These are phyloP conservation scores for Hericium erinaceus DNA, from an alignment of 768 basidiomycete species.

Conservation along the genomic window DNA sequence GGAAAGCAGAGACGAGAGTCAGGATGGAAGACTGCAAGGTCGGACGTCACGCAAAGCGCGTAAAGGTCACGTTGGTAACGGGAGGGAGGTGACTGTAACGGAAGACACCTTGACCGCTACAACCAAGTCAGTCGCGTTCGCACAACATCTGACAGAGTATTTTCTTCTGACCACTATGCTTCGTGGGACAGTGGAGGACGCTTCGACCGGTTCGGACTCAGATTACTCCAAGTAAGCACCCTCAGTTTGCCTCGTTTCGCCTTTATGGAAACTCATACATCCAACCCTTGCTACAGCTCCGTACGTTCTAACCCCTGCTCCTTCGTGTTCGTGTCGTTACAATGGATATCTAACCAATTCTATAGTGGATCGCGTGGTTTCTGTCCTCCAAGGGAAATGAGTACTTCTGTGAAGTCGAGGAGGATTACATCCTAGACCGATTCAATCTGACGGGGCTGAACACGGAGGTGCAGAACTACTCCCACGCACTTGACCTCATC, in stretches of 20 bases:
- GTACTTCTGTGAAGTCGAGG: constrained; percentile 99
- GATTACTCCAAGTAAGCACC: constrained; percentile 84
- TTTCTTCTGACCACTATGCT: constrained; percentile 19
- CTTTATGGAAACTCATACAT: too few relatives aligned
- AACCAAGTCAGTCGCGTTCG: not conserved
- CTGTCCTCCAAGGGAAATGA: constrained; percentile 96
- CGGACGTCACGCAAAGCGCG: not conserved
- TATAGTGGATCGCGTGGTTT: constrained; percentile 96
- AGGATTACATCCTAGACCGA: constrained; percentile 96
- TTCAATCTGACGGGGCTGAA: constrained; percentile 98
- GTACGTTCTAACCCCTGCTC: constrained; percentile 3
- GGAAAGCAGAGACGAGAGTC: not conserved
- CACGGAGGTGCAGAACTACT: constrained; percentile 91
- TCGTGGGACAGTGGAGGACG: constrained; percentile 61
- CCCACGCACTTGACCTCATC: constrained; percentile 90
- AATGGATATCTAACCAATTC: not conserved
- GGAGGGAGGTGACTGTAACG: not conserved
- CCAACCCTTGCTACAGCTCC: constrained; percentile 9
- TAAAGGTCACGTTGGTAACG: not conserved
- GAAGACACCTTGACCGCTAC: not conserved
- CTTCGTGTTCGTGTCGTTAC: too few relatives aligned
- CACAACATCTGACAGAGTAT: not conserved
- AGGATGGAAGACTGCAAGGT: not conserved
- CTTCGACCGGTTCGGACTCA: constrained; percentile 89
- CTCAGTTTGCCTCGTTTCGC: too few relatives aligned